These are phyloP conservation scores for Exophiala sideris DNA, from an alignment of 2,329 filamentous ascomycete genomes.

Conservation along the genomic window DNA sequence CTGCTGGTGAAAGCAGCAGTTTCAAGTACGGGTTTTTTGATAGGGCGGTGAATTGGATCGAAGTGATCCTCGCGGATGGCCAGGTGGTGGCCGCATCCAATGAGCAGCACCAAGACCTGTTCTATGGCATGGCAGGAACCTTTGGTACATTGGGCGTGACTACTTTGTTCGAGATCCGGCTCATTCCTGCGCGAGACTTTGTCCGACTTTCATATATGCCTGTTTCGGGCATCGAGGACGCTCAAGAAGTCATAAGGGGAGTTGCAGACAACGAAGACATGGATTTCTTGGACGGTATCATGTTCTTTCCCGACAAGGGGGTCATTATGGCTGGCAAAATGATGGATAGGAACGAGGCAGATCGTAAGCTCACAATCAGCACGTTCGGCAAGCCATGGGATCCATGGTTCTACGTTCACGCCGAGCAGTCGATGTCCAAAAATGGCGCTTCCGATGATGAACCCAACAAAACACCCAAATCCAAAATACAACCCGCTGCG, in stretches of 20 bases:
- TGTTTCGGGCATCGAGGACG: slow-evolving; percentile 39
- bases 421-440: slow-evolving; percentile 12
- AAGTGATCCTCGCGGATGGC: slow-evolving; percentile 64
- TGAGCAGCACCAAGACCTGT: slow-evolving; percentile 56
- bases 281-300: slow-evolving; percentile 51
- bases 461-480: neutral
- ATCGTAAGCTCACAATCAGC: slow-evolving; percentile 6
- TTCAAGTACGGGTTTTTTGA: slow-evolving; percentile 69
- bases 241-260: slow-evolving; percentile 36
- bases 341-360: slow-evolving; percentile 41
- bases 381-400: slow-evolving; percentile 36
- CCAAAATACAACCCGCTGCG: neutral
- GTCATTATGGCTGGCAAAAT: slow-evolving; percentile 62
- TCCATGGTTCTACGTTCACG: slow-evolving; percentile 52
- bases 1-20: slow-evolving; percentile 64
- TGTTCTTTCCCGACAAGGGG: slow-evolving; percentile 47
- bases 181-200: slow-evolving; percentile 46
- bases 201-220: slow-evolving; percentile 51
- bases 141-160: slow-evolving; percentile 66
- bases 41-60: slow-evolving; percentile 57
- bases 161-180: slow-evolving; percentile 52
- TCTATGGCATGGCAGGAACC: slow-evolving; percentile 62
- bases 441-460: neutral
- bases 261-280: slow-evolving; percentile 36
- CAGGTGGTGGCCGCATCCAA: slow-evolving; percentile 55